These are phyloP conservation scores for Botrytis tulipae DNA, from an alignment of 2,329 filamentous ascomycete genomes.

Conservation along the genomic window DNA sequence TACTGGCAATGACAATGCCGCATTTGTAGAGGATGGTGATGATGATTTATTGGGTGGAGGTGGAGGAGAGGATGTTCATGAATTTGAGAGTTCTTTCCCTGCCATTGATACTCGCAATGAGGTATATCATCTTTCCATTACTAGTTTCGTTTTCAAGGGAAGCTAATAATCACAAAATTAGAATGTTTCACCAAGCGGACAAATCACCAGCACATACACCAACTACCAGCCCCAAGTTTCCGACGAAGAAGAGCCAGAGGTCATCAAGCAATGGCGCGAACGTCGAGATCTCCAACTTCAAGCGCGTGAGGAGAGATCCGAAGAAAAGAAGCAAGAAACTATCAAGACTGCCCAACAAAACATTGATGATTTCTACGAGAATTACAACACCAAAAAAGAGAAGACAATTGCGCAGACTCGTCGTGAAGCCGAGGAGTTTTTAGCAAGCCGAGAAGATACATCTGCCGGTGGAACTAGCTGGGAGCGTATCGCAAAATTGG, in stretches of 20 bases:
- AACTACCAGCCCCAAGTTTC: constrained; percentile 40
- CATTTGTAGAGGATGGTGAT: constrained; percentile 61
- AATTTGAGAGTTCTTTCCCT: constrained; percentile 88
- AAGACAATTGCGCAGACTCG: constrained; percentile 86
- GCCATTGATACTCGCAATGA: constrained; percentile 68
- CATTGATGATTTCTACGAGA: constrained; percentile 99
- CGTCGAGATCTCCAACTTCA: constrained; percentile 78
- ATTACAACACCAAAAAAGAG: constrained; percentile 98
- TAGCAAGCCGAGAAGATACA: constrained; percentile 85
- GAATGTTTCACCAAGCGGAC: constrained; percentile 72
- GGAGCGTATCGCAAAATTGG: constrained; percentile 96
- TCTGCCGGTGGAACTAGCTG: constrained; percentile 94
- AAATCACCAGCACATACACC: constrained; percentile 66
- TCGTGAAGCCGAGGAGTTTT: constrained; percentile 90
- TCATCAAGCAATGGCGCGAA: constrained; percentile 89
- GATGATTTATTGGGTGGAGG: constrained; percentile 70
- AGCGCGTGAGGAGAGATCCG: constrained; percentile 81
- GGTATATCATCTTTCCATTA: constrained; percentile 47
- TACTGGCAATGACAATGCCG: constrained; percentile 67
- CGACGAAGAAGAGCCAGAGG: constrained; percentile 82
- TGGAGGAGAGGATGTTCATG: constrained; percentile 42
- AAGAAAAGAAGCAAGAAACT: constrained; percentile 78
- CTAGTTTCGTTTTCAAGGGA: not conserved
- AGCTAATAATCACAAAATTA: constrained; percentile 37
- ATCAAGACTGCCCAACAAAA: constrained; percentile 87